phyloP scores from a whole-genome alignment of 345 rosid species.

The Corymbia maculata region DNA sequence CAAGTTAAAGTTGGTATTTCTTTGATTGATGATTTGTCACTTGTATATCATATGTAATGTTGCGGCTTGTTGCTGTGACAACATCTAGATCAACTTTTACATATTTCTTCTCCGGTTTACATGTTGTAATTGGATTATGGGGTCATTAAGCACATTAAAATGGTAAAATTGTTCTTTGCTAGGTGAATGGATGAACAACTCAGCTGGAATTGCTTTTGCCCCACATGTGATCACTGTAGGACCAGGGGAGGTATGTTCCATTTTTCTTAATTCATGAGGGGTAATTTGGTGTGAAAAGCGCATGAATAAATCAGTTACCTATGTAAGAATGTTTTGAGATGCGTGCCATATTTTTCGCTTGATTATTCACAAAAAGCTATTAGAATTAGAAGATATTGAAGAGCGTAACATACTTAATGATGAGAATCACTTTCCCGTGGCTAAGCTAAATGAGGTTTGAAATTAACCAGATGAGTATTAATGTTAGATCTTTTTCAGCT shows the following conservation, averaged over 20 bases:
- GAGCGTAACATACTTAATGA: background rate
- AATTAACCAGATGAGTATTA: background rate
- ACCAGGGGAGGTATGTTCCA: constrained; percentile 66
- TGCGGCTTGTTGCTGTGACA: background rate
- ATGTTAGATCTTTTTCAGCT: background rate
- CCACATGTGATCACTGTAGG: constrained; percentile 80
- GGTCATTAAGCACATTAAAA: background rate
- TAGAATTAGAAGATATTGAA: background rate
- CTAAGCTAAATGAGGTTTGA: background rate
- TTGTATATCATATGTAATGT: background rate
- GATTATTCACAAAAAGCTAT: background rate
- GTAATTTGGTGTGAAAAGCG: background rate
- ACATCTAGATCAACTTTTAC: background rate
- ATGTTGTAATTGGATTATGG: background rate
- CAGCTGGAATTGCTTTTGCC: constrained; percentile 93
- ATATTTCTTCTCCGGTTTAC: background rate
- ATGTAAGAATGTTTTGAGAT: background rate
- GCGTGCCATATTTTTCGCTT: background rate
- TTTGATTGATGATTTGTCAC: background rate
- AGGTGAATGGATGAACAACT: constrained; percentile 99
- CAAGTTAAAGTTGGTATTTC: background rate
- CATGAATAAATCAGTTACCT: background rate
- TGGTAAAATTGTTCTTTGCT: background rate
- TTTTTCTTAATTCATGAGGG: background rate
- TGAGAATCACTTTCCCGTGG: background rate